Conservation (phyloP, 257 asterid species). For the Schizonepeta tenuifolia region DNA sequence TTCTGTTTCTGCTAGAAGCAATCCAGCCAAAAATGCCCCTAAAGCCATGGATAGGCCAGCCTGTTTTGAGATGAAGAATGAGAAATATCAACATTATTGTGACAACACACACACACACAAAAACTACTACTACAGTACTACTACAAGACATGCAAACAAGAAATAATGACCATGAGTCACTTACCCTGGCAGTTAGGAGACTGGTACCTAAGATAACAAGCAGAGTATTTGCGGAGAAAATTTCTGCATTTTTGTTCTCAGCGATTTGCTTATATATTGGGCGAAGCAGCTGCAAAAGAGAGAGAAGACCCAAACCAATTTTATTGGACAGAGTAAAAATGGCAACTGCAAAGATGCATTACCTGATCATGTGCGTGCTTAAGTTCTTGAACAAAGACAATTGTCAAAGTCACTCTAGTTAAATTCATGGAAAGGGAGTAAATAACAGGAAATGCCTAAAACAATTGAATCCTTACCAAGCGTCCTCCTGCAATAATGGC, state of each 20-base stretch:
- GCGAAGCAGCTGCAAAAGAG: constrained; percentile 75
- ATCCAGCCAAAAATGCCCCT: constrained; percentile 99
- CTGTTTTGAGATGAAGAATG: constrained; percentile 49
- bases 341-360: constrained; percentile 13
- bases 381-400: constrained; percentile 20
- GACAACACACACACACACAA: constrained; percentile 16
- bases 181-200: constrained; percentile 98
- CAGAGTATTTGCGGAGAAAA: constrained; percentile 97
- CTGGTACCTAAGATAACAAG: constrained; percentile 97
- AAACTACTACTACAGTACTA: constrained; percentile 18
- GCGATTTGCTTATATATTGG: constrained; percentile 97
- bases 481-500: constrained; percentile 99
- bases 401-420: constrained; percentile 22
- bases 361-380: not conserved
- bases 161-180: constrained; percentile 36
- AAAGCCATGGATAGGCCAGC: constrained; percentile 99
- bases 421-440: constrained; percentile 25
- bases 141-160: constrained; percentile 22
- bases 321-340: constrained; percentile 15
- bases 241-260: constrained; percentile 98
- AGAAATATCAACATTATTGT: constrained; percentile 15
- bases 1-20: constrained; percentile 99
- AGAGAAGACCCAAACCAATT: constrained; percentile 21
- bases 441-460: constrained; percentile 30
- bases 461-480: constrained; percentile 53